Evolutionary conservation across 108 stramenopile species (phyloP).

Genomic region (Mediolabrus comicus): DNA sequence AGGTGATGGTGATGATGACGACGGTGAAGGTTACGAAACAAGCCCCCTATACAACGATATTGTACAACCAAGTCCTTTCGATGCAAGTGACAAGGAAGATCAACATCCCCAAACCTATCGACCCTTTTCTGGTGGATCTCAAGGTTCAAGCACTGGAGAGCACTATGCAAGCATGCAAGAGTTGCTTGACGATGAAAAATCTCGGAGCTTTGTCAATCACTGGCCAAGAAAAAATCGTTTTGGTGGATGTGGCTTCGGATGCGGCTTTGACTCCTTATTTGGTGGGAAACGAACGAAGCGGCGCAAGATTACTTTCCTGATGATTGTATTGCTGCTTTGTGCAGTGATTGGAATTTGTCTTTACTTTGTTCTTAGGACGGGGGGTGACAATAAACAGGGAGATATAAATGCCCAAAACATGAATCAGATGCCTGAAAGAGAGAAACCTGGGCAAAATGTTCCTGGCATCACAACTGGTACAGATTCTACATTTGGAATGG

Average conservation of each 20-base stretch:
- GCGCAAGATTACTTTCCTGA: not conserved
- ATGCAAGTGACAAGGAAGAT: not conserved
- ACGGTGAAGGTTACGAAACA: not conserved
- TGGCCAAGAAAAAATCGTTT: no score
- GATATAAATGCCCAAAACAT: not conserved
- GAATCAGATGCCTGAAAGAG: not conserved
- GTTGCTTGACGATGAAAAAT: not conserved
- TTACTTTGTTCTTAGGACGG: not conserved
- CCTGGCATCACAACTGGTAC: not conserved
- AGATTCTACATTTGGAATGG: not conserved
- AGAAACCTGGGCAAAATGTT: not conserved
- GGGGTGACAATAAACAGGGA: not conserved
- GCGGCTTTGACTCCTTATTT: not conserved
- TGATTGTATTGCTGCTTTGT: not conserved
- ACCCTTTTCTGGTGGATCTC: not conserved
- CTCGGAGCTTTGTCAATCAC: not conserved
- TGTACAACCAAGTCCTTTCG: not conserved
- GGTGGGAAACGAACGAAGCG: not conserved
- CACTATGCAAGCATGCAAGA: not conserved
- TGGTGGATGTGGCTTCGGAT: not conserved
- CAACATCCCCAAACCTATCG: not conserved
- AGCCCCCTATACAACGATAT: not conserved
- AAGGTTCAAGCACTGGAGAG: not conserved
- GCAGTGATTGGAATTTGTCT: not conserved
- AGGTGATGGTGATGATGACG: not conserved